Evolutionary conservation across 2,329 filamentous ascomycete species (phyloP).

Genomic region (Coleophoma crateriformis): DNA sequence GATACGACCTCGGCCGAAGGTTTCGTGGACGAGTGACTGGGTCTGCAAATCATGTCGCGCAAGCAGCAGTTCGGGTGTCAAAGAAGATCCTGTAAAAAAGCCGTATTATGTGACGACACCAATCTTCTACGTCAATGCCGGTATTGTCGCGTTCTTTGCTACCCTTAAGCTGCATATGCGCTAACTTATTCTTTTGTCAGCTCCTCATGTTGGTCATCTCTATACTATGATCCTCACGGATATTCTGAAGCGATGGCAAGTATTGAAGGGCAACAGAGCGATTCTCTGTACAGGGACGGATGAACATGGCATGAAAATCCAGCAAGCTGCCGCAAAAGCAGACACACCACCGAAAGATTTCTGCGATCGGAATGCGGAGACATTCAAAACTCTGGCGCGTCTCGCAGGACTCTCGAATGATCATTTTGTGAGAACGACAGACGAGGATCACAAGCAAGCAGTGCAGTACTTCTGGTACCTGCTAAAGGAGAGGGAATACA

Average conservation of each 20-base stretch:
- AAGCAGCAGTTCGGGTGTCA: not conserved
- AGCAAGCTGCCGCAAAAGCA: constrained; percentile 72
- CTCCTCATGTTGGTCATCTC: constrained; percentile 90
- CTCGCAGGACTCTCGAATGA: constrained; percentile 69
- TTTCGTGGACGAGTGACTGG: constrained; percentile 11
- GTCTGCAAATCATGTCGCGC: constrained; percentile 17
- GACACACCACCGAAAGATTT: constrained; percentile 73
- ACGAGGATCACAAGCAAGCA: constrained; percentile 72
- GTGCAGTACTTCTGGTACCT: constrained; percentile 88
- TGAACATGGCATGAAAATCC: constrained; percentile 97
- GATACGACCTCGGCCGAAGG: constrained; percentile 4
- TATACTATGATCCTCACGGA: constrained; percentile 91
- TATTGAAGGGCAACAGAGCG: constrained; percentile 65
- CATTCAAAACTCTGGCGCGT: constrained; percentile 70
- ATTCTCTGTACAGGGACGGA: constrained; percentile 88
- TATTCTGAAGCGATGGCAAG: constrained; percentile 86
- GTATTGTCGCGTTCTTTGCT: constrained; percentile 35
- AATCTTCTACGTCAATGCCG: constrained; percentile 98
- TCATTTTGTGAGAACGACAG: constrained; percentile 89
- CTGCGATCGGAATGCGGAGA: constrained; percentile 77
- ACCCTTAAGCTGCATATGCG: not conserved
- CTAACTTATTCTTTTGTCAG: constrained; percentile 28
- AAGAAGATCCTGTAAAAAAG: constrained; percentile 44
- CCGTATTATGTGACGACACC: constrained; percentile 94
- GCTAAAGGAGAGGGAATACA: constrained; percentile 67